Conservation (phyloP, 2,329 filamentous ascomycete genomes). For the Phyllosticta paracitricarpa region DNA sequence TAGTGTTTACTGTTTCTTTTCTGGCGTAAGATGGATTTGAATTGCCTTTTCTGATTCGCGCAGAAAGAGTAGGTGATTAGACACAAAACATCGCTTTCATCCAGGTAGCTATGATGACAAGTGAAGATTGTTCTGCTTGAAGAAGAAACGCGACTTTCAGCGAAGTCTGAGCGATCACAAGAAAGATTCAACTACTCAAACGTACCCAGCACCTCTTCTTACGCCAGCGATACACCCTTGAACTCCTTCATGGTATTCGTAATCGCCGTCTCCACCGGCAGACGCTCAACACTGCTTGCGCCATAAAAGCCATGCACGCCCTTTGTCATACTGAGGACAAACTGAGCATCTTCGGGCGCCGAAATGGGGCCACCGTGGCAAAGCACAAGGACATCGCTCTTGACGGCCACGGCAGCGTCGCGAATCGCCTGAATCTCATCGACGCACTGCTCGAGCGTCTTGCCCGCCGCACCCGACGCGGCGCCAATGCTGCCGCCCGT, state of each 20-base stretch:
- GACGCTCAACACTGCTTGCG: conserved; percentile 58
- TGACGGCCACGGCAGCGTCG: conserved; percentile 48
- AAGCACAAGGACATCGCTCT: conserved; percentile 53
- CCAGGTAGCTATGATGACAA: no score
- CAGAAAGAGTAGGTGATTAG: no score
- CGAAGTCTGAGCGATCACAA: neutral
- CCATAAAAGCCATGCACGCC: conserved; percentile 65
- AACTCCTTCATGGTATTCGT: conserved; percentile 47
- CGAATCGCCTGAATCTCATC: conserved; percentile 52
- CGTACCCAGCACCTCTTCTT: neutral
- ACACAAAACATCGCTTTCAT: no score
- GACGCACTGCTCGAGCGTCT: conserved; percentile 55
- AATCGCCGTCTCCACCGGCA: conserved; percentile 59
- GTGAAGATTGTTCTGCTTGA: no score
- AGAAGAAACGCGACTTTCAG: no score
- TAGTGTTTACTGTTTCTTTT: no score
- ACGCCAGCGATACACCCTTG: conserved; percentile 27
- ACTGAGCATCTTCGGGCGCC: conserved; percentile 51
- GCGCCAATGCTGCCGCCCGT: conserved; percentile 56
- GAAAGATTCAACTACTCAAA: neutral
- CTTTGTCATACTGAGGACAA: conserved; percentile 48
- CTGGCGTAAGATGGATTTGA: no score
- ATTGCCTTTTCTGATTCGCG: no score
- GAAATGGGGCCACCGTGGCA: conserved; percentile 63
- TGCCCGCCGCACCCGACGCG: conserved; percentile 47